A percentile compares a stretch with the other conserved stretches of the same genome.
Conservation (phyloP, 192 early-diverging fungal species). For the Rhizophagus sp. region DNA sequence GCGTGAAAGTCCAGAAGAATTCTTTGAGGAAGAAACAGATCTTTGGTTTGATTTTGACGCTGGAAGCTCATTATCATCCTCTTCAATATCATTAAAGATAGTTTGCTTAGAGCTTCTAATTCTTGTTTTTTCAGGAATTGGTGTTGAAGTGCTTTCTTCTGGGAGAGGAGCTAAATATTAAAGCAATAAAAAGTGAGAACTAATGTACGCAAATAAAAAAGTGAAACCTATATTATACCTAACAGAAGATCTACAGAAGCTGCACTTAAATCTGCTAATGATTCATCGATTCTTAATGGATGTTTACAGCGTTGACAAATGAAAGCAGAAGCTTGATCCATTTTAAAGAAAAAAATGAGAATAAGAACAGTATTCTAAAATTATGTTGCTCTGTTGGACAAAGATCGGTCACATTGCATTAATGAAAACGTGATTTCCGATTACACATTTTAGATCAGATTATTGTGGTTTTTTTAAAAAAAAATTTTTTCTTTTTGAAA, state of each 20-base stretch:
- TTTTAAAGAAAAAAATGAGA: background rate
- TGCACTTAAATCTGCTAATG: constrained; percentile 54
- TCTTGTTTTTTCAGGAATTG: no score
- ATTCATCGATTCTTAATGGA: constrained; percentile 64
- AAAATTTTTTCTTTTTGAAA: no score
- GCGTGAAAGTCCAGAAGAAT: background rate
- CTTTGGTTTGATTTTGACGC: background rate
- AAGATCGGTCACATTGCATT: no score
- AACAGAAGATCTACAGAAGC: constrained; percentile 54
- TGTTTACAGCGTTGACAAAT: constrained; percentile 67
- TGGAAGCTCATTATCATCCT: background rate
- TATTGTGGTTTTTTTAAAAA: no score
- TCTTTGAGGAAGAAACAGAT: background rate
- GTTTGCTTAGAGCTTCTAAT: background rate
- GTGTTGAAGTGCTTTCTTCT: background rate
- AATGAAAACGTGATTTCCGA: no score
- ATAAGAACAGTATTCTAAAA: no score
- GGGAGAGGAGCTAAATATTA: background rate
- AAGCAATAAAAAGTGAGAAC: background rate
- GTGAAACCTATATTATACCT: constrained; percentile 36
- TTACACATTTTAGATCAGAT: no score
- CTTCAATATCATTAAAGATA: background rate
- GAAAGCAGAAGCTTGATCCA: constrained; percentile 20
- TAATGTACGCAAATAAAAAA: background rate
- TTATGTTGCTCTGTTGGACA: no score